Evolutionary conservation across 169 alveolate genomes (phyloP), one percentile per base, ranked within the genome.

Genomic region (Plasmodium yoelii): DNA sequence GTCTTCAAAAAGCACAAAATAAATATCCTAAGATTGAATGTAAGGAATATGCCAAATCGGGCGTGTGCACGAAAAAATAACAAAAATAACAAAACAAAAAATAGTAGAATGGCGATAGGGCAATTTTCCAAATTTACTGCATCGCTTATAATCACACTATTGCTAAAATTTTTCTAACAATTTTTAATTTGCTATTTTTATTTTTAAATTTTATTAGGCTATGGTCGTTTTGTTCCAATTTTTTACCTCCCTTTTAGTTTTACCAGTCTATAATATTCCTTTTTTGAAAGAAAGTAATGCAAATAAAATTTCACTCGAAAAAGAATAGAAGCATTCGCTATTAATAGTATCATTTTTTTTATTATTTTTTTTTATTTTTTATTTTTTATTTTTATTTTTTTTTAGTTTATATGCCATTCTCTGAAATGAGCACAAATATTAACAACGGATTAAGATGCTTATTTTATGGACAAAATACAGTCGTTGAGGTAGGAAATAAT

Each of bases 181-280:
- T 42, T 46, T 28, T 28, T 26, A n/a, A 5, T 15, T 15, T 44
- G 26, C 1, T 9, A 19, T 61, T 61, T 61, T 61, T 61, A 51
- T 51, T 71, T n/a, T 71, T 46, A 26, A 1, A 6, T 0, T 42
- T 44, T 24, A 12, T 47, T 56, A 75, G 88, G 88, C 88, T 39
- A 44, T 75, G 5, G 75, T 75, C 24, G 61, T 75, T n/a, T 75
- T 75, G 28, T 75, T 75, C 18, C 88, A 75, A 61, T 12, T 75
- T 28, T 75, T 75, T 57, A 75, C 88, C 7, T 46, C 88, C 15
- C 64, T 73, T 39, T 67, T 75, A n/a, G 64, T 75, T 51, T 68
- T 75, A 22, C 88, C 88, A 22, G 73, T 75, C 44, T 75, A 75
- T n/a, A 75, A 73, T 1, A 73, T 75, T 5, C 75, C 88, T 28